Base-by-base conservation (phyloP, 2,329 filamentous ascomycete genomes). In the Phaeosphaeria sp. region DNA sequence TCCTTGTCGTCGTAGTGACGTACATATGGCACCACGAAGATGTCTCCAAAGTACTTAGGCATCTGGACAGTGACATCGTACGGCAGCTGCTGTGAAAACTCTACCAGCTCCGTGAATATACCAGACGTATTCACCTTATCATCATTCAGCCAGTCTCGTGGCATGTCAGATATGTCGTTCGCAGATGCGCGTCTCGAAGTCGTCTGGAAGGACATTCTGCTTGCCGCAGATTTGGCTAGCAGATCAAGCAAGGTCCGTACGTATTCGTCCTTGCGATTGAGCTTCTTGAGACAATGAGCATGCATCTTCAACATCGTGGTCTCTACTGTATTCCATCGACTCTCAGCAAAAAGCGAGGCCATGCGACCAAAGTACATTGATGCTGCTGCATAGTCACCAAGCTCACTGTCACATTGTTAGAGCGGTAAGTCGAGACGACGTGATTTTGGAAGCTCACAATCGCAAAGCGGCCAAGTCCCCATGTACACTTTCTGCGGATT, bases 381-480 rank as follows among this genome's bases (percentile, higher is more conserved):
- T 1, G 95, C 93, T 1, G 87, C 84, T 2, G 81, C 82, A 71
- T 89, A 93, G 64, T 98, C 91, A 21, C 86, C 85, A 2, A 91
- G 82, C 58, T 91, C 86, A 66, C 71, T 74, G 51, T 8, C 25
- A 11, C 45, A 17, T 51, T 50, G 43, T 69, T 43, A 68, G 56
- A 17, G 3, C 49, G 18, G 15, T 36, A 13, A 13, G 11, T 5
- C 9, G 18, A 44, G 18, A 22, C 3, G 11, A 3, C 3, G 15
- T 2, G 25, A 18, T 11, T 2, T 24, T 15, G 6, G 33, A 24
- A 20, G 11, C 39, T 52, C 72, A 78, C 73, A 89, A 95, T 69
- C 94, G 93, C 50, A 97, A 81, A 5, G 95, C 85, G 1, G 93
- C 95, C 46, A 98, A 84, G 75, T 99, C 95, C 9, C 92, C 90